These are phyloP conservation scores for Cytospora leucostoma DNA, from an alignment of 2,329 filamentous ascomycete genomes.

Conservation along the genomic window DNA sequence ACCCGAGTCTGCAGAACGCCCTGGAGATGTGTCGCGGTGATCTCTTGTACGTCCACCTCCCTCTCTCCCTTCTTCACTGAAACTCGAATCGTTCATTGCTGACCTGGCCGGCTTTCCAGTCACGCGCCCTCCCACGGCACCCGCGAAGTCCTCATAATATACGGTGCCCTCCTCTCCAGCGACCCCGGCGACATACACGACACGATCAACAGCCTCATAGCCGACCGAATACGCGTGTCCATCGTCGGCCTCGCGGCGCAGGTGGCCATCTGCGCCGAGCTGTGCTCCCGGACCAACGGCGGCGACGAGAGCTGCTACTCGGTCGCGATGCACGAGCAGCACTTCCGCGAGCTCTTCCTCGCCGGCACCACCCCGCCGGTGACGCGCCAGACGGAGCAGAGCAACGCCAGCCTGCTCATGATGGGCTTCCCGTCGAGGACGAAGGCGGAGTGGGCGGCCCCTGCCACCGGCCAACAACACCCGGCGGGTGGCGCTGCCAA, in stretches of 20 bases:
- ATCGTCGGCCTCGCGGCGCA: slow-evolving; percentile 90
- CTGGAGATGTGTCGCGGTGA: slow-evolving; percentile 92
- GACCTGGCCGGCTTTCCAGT: slow-evolving; percentile 43
- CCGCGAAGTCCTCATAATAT: slow-evolving; percentile 86
- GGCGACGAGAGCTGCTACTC: slow-evolving; percentile 76
- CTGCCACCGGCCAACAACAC: background rate
- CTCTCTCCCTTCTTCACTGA: background rate
- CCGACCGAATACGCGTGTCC: slow-evolving; percentile 82
- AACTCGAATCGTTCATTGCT: slow-evolving; percentile 20
- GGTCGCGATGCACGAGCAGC: slow-evolving; percentile 82
- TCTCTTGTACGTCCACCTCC: slow-evolving; percentile 63
- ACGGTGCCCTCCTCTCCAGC: slow-evolving; percentile 84
- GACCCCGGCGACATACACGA: slow-evolving; percentile 96
- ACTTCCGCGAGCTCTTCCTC: slow-evolving; percentile 88
- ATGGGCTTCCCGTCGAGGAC: slow-evolving; percentile 96
- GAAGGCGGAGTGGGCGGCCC: slow-evolving; percentile 42
- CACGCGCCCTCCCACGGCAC: slow-evolving; percentile 93
- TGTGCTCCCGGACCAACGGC: slow-evolving; percentile 84
- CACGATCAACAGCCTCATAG: slow-evolving; percentile 76
- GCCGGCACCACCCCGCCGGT: slow-evolving; percentile 86
- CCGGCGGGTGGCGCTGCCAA: background rate
- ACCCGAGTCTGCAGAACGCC: slow-evolving; percentile 87
- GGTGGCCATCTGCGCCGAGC: slow-evolving; percentile 86
- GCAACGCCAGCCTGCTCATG: slow-evolving; percentile 74
- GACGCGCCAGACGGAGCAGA: slow-evolving; percentile 64